Evolutionary conservation across 2,329 filamentous ascomycete genomes (phyloP).

Genomic region (Exophiala aquamarina): DNA sequence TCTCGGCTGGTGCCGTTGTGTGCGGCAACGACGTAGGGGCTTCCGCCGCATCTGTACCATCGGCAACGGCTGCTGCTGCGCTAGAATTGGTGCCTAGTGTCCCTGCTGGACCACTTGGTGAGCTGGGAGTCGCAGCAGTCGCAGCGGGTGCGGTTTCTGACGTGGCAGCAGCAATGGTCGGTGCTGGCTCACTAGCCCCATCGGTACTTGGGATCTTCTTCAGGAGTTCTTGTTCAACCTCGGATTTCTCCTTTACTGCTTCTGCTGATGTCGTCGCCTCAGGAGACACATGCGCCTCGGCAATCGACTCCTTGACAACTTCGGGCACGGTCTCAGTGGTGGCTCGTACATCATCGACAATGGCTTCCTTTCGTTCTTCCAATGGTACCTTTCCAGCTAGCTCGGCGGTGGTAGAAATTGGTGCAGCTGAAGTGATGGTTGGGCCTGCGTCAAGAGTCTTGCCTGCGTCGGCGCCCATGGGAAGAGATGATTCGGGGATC

Average conservation of each 20-base stretch:
- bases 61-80: conserved; percentile 21
- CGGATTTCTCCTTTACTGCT: conserved; percentile 73
- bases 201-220: conserved; percentile 43
- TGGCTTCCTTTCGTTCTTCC: conserved; percentile 45
- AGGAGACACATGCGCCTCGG: conserved; percentile 58
- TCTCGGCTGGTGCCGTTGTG: conserved; percentile 14
- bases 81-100: conserved; percentile 15
- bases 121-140: background rate
- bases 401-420: conserved; percentile 46
- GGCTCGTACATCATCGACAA: conserved; percentile 34
- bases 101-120: background rate
- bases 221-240: conserved; percentile 71
- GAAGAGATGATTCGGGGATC: conserved; percentile 81
- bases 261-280: conserved; percentile 70
- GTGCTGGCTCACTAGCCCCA: conserved; percentile 40
- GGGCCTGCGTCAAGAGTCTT: conserved; percentile 53
- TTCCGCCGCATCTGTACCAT: conserved; percentile 16
- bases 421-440: conserved; percentile 52
- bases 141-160: conserved; percentile 37
- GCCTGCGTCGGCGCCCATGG: conserved; percentile 54
- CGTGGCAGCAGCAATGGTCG: conserved; percentile 41
- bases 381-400: conserved; percentile 46
- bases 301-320: conserved; percentile 46
- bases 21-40: conserved; percentile 5
- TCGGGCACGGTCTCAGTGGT: conserved; percentile 43